Base-by-base conservation (phyloP, 2,329 filamentous ascomycete genomes). In the Aspergillus sp. region DNA sequence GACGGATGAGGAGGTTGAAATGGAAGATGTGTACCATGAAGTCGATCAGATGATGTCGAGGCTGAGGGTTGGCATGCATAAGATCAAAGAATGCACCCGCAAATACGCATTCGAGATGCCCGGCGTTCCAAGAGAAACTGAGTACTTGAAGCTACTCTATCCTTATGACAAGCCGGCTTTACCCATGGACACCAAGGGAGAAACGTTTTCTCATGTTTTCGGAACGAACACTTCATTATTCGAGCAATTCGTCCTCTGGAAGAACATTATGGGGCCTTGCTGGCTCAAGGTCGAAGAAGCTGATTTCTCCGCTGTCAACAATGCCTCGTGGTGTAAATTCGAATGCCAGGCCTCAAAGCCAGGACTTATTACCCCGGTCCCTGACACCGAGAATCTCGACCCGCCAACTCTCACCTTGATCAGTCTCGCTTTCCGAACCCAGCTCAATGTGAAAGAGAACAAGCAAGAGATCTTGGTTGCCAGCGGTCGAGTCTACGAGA, bases 261-360 rank as follows among this genome's bases (percentile, higher is more conserved):
- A 97, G 78, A 96, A 96, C 70, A 90, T 99, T 66, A 99, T 97
- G 93, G 95, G 95, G 1, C 95, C 95, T 31, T 98, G 95, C 73
- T 99, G 95, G 95, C 84, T 99, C 46, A 93, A 89, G 70, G 95
- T 99, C 55, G 84, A 92, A 64, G 88, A 90, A 64, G 90, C 90
- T 31, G 88, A 97, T 72, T 97, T 96, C 71, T 83, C 84, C 17
- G 82, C 89, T 6, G 82, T 98, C 64, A 93, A 91, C 74, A 97
- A 97, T 67, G 90, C 92, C 11, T 99, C 95, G 0, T 95, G 96
- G 84, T 97, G 95, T 81, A 98, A 97, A 75, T 85, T 99, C 11
- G 95, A 99, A 75, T 87, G 96, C 49, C 84, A 90, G 66, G 89
- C 92, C 47, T 83, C 85, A 37, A 89, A 92, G 61, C 93, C 95